phyloP scores from a whole-genome alignment of 495 filamentous ascomycete genomes.

The Penicillium pancosmium region DNA sequence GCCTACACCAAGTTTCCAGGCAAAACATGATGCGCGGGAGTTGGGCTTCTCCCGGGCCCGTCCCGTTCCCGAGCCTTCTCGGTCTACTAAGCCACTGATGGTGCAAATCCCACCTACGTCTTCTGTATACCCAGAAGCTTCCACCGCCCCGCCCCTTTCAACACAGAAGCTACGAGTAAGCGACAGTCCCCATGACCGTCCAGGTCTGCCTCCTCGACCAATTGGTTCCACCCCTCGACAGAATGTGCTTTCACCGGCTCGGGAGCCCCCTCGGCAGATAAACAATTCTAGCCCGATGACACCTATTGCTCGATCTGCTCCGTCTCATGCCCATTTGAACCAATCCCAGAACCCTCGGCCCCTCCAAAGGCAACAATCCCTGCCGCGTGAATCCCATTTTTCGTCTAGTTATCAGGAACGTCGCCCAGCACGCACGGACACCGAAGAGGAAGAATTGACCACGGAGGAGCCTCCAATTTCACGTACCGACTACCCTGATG shows the following conservation, averaged over 20 bases:
- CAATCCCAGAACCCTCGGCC: slow-evolving; percentile 21
- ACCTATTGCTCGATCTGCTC: slow-evolving; percentile 22
- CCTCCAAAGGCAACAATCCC: slow-evolving; percentile 34
- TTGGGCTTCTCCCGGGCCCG: slow-evolving; percentile 31
- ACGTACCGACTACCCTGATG: slow-evolving; percentile 74
- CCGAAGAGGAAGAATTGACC: slow-evolving; percentile 34
- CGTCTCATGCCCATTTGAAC: slow-evolving; percentile 13
- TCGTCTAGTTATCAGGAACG: slow-evolving; percentile 27
- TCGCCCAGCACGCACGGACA: slow-evolving; percentile 27
- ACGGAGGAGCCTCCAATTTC: slow-evolving; percentile 34
- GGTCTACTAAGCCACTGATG: slow-evolving; percentile 35
- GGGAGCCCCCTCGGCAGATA: slow-evolving; percentile 21
- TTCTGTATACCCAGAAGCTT: slow-evolving; percentile 22
- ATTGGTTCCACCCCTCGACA: slow-evolving; percentile 24
- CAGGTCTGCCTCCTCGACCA: slow-evolving; percentile 62
- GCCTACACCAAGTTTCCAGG: slow-evolving; percentile 11
- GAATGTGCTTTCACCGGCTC: slow-evolving; percentile 37
- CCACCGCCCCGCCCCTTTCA: slow-evolving; percentile 32
- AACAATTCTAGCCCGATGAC: slow-evolving; percentile 20
- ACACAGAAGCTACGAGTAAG: slow-evolving; percentile 25
- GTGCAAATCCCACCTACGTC: slow-evolving; percentile 40
- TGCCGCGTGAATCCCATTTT: slow-evolving; percentile 32
- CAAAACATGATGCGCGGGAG: slow-evolving; percentile 32
- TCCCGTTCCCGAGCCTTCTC: slow-evolving; percentile 31
- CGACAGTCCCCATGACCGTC: slow-evolving; percentile 54